Conservation (phyloP, 345 rosid species). For the Eucalyptus cloeziana region DNA sequence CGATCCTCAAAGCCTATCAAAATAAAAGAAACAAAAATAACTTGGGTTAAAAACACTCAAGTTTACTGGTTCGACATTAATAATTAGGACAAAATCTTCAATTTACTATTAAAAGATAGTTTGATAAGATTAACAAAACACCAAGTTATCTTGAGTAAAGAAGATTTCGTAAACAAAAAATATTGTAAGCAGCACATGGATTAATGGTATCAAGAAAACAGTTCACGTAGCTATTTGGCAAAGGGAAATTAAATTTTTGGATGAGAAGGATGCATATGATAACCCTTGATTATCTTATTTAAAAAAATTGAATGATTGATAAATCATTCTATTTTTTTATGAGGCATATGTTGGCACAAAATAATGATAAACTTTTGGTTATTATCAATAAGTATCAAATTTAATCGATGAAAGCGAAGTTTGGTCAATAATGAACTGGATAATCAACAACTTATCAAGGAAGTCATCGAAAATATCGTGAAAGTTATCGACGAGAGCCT, state of each 20-base stretch:
- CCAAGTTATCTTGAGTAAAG: not conserved
- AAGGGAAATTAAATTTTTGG: not conserved
- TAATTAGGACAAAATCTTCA: not conserved
- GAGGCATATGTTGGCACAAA: not conserved
- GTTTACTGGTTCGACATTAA: not conserved
- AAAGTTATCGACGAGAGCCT: not conserved
- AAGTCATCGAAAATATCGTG: not conserved
- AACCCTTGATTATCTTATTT: not conserved
- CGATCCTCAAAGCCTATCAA: not conserved
- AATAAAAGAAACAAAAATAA: not conserved
- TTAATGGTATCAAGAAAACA: not conserved
- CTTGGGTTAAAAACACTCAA: not conserved
- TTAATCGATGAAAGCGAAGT: accelerated
- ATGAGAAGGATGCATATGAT: accelerated
- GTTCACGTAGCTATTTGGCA: not conserved
- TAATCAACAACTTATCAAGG: accelerated
- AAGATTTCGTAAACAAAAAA: not conserved
- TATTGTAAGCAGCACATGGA: not conserved
- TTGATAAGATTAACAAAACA: not conserved
- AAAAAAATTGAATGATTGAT: not conserved
- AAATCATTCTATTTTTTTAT: not conserved
- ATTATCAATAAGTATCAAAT: not conserved
- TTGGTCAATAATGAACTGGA: not conserved
- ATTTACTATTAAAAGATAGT: not conserved
- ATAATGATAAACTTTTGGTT: not conserved